Conservation (phyloP, 2,329 filamentous ascomycete genomes). For the Verticillium klebahnii region DNA sequence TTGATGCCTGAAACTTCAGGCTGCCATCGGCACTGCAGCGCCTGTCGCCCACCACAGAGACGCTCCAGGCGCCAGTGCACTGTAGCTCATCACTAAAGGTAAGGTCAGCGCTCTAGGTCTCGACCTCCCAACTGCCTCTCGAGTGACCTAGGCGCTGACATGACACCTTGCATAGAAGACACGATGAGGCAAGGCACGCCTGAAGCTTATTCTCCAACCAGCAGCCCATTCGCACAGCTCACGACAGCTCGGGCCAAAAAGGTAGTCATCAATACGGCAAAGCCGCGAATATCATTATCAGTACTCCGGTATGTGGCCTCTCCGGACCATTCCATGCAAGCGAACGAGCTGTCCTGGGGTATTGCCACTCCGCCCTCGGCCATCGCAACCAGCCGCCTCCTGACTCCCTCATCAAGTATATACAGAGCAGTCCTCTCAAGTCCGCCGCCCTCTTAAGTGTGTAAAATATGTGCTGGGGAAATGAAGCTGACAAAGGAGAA, state of each 20-base stretch:
- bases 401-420: not conserved
- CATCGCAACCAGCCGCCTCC: not conserved
- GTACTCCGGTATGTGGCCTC: not conserved
- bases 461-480: slow-evolving; percentile 9
- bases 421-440: not conserved
- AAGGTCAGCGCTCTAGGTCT: too few species aligned
- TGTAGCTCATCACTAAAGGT: not conserved
- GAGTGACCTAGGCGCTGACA: too few species aligned
- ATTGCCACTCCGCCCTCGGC: not conserved
- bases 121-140: too few species aligned
- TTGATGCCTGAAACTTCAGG: not conserved
- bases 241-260: not conserved
- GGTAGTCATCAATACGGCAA: not conserved
- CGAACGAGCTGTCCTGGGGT: not conserved
- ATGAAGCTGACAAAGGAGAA: slow-evolving; percentile 15
- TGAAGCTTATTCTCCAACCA: not conserved
- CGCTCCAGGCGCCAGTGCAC: not conserved
- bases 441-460: not conserved
- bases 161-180: too few species aligned
- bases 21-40: not conserved
- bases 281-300: not conserved
- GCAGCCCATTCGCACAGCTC: not conserved
- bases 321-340: not conserved
- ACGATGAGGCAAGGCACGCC: too few species aligned
- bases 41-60: not conserved